Evolutionary conservation across 2,329 filamentous ascomycete genomes (phyloP), one percentile per base, ranked within the genome.

Genomic region (Aureobasidium mangrovei): DNA sequence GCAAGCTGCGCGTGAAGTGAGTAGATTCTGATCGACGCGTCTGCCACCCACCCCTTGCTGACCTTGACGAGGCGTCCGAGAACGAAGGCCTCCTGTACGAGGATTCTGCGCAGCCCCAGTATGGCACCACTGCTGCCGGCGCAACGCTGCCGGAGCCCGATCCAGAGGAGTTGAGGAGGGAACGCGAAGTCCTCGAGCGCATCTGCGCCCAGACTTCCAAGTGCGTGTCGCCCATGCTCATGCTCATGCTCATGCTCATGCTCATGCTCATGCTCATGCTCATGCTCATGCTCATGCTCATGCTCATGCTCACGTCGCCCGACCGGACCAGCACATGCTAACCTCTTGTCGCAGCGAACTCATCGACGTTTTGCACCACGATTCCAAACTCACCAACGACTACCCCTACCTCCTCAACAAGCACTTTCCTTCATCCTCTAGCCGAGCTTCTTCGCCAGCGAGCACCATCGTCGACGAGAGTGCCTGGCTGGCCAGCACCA

Each of bases 161-260:
- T 60, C 73, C 73, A 52, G 74, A 76, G 60, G 74, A 76, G 63
- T 66, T 76, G 52, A 66, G 70, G 56, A 69, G 72, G 59, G 71
- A 75, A 61, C 67, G 74, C 39, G 74, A 76, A 60, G 72, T 70
- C 31, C 62, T 77, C 56, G 73, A 76, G 61, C 69, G 71, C 35
- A 74, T 77, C 56, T 77, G 74, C 48, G 71, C 72, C 42, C 70
- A 74, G 59, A 75, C 74, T 9, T 70, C 72, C 27, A 73, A 76
- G 74, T 76, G 61, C 55, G 38, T 35, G 28, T 40, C 45, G 26
- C 38, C 49, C 48, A 54, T 44, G 41, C 28, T 46, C 9, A 38
- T 27, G 38, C 49, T 48, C n/a, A 31, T 3, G 28, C 32, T 12
- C 38, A 4, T 18, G 18, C 1, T 18, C 18, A 18, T 18, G 18